Percentiles rank a stretch among this genome's conserved stretches.
Conservation (phyloP, 2,329 filamentous ascomycete genomes). For the Neofusicoccum sp. region DNA sequence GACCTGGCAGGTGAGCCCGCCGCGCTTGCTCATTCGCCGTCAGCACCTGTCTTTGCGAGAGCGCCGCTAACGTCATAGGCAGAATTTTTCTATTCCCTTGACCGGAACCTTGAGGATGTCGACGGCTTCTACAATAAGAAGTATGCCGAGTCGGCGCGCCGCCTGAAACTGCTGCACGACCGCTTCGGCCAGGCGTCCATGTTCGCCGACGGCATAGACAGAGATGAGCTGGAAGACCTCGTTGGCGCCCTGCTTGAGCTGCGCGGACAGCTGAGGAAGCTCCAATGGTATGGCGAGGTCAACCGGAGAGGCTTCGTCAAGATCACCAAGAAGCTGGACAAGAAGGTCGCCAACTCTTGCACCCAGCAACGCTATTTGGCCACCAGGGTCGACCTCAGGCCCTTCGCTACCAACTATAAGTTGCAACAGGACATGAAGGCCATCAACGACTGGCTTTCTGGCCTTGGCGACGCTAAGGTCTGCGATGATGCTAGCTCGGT, state of each 20-base stretch:
- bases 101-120: conserved; percentile 96
- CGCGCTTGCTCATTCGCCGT: conserved; percentile 9
- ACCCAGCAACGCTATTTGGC: conserved; percentile 84
- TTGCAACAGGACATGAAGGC: conserved; percentile 59
- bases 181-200: conserved; percentile 77
- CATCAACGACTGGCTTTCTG: conserved; percentile 90
- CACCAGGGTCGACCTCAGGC: conserved; percentile 83
- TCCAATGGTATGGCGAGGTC: conserved; percentile 97
- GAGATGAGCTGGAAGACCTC: conserved; percentile 87
- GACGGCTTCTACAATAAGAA: conserved; percentile 97
- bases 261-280: conserved; percentile 79
- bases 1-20: conserved; percentile 81
- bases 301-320: conserved; percentile 94
- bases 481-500: conserved; percentile 72
- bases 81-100: conserved; percentile 97
- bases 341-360: conserved; percentile 75
- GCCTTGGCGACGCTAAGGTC: conserved; percentile 74
- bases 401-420: conserved; percentile 75
- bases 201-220: conserved; percentile 69
- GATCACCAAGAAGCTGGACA: conserved; percentile 98
- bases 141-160: conserved; percentile 77
- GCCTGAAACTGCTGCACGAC: conserved; percentile 81
- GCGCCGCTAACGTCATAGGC: conserved; percentile 23
- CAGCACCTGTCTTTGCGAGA: background rate
- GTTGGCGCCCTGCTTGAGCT: conserved; percentile 88